A percentile compares a stretch with the other conserved stretches of the same genome.
Conservation (phyloP, 371 early-diverging fungal species). For the Conidiobolus incongruus region DNA sequence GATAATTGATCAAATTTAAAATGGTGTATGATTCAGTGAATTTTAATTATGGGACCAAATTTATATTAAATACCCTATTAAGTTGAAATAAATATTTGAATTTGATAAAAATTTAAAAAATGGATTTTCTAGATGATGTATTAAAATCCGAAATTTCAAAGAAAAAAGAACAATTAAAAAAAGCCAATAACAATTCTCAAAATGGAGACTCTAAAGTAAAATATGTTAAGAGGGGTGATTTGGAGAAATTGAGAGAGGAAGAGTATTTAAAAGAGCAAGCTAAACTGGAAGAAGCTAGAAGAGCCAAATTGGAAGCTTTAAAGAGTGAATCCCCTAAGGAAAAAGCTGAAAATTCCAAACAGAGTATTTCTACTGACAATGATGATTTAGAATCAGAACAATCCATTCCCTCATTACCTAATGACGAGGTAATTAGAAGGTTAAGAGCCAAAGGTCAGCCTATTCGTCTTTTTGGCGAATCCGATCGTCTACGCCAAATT, state of each 20-base stretch:
- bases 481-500: slow-evolving; percentile 49
- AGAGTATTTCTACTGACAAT: not conserved
- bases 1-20: no score
- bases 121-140: no score
- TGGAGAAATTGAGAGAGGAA: slow-evolving; percentile 41
- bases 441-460: slow-evolving; percentile 77
- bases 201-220: slow-evolving; percentile 40
- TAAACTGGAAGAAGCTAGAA: slow-evolving; percentile 19
- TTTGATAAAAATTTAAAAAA: no score
- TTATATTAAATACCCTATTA: no score
- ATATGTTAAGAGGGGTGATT: slow-evolving; percentile 49
- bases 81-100: no score
- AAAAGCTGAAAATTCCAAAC: not conserved
- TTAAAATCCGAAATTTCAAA: no score
- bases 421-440: slow-evolving; percentile 61
- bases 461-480: slow-evolving; percentile 82
- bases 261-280: slow-evolving; percentile 34
- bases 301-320: slow-evolving; percentile 6
- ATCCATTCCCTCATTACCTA: slow-evolving; percentile 27
- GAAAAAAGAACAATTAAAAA: no score
- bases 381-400: not conserved
- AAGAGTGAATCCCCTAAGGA: slow-evolving; percentile 1
- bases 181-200: no score
- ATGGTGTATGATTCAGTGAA: no score
- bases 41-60: no score